A percentile compares a stretch with the other conserved stretches of the same genome.
phyloP scores from a whole-genome alignment of 192 early-diverging fungal genomes.

The Phlyctochytrium arcticum region DNA sequence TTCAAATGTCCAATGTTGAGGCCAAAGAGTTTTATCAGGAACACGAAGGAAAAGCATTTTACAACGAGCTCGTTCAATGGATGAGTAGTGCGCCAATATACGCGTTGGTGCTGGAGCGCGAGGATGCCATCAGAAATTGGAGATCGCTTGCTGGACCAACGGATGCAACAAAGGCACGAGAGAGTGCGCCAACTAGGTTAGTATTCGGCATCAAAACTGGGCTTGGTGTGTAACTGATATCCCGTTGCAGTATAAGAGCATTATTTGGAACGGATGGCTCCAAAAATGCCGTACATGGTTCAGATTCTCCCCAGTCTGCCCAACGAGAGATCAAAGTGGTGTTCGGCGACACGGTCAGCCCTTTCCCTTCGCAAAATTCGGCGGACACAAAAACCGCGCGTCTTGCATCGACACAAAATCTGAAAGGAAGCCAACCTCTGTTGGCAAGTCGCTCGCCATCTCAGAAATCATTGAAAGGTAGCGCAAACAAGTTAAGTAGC shows the following conservation, averaged over 20 bases:
- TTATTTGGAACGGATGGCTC: slow-evolving; percentile 37
- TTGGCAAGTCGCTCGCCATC: not conserved
- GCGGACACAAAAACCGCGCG: too few relatives aligned
- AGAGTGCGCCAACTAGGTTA: slow-evolving; percentile 16
- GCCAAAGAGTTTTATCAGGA: slow-evolving; percentile 49
- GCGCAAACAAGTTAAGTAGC: not conserved
- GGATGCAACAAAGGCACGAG: slow-evolving; percentile 40
- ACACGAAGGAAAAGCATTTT: slow-evolving; percentile 39
- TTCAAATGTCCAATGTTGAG: slow-evolving; percentile 17
- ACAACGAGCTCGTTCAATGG: slow-evolving; percentile 43
- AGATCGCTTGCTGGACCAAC: slow-evolving; percentile 43
- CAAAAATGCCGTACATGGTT: slow-evolving; percentile 44
- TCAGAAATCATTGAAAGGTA: not conserved
- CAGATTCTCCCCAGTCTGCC: slow-evolving; percentile 37
- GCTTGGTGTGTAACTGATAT: too few relatives aligned
- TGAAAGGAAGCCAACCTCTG: too few relatives aligned
- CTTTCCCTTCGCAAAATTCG: not conserved
- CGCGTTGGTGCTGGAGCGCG: slow-evolving; percentile 37
- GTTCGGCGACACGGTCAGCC: slow-evolving; percentile 7
- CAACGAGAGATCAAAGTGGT: slow-evolving; percentile 32
- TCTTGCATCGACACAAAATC: too few relatives aligned
- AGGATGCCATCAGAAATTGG: slow-evolving; percentile 24
- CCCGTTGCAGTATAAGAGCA: slow-evolving; percentile 35
- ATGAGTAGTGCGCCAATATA: slow-evolving; percentile 46
- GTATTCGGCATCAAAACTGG: too few relatives aligned